Conservation (phyloP, 257 asterid genomes). For the Nicotiana undulata region DNA sequence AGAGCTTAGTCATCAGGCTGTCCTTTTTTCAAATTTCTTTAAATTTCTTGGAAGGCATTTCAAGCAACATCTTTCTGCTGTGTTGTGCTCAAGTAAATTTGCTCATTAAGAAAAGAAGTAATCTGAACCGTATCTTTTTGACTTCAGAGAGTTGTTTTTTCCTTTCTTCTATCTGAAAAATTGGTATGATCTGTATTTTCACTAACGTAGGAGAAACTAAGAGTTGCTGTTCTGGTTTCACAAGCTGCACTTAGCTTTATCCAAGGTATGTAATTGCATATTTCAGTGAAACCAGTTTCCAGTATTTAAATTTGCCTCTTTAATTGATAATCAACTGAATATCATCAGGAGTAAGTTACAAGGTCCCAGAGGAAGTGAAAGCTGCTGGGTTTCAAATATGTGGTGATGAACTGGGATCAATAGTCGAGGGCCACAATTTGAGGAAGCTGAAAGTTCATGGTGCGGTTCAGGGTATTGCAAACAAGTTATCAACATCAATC, state of each 20-base stretch:
- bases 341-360: conserved; percentile 59
- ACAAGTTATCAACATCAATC: conserved; percentile 54
- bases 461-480: conserved; percentile 58
- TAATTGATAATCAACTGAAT: conserved; percentile 11
- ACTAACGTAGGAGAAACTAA: conserved; percentile 70
- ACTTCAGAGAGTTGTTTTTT: not conserved
- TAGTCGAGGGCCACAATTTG: conserved; percentile 63
- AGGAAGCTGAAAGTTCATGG: conserved; percentile 67
- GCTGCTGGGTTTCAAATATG: conserved; percentile 63
- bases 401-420: conserved; percentile 69
- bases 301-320: not conserved
- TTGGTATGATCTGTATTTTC: not conserved
- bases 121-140: not conserved
- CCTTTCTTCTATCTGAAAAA: not conserved
- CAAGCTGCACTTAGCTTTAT: conserved; percentile 83
- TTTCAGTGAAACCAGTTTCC: not conserved
- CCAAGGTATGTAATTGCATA: conserved; percentile 40
- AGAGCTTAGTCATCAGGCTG: no score
- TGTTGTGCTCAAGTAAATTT: not conserved
- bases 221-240: conserved; percentile 81
- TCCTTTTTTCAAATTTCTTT: not conserved
- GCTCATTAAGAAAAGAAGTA: not conserved
- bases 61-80: not conserved
- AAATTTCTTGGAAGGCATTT: not conserved
- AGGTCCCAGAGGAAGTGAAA: conserved; percentile 59